Evolutionary conservation across 2,329 filamentous ascomycete genomes (phyloP).

Genomic region (Venturia carpophila): DNA sequence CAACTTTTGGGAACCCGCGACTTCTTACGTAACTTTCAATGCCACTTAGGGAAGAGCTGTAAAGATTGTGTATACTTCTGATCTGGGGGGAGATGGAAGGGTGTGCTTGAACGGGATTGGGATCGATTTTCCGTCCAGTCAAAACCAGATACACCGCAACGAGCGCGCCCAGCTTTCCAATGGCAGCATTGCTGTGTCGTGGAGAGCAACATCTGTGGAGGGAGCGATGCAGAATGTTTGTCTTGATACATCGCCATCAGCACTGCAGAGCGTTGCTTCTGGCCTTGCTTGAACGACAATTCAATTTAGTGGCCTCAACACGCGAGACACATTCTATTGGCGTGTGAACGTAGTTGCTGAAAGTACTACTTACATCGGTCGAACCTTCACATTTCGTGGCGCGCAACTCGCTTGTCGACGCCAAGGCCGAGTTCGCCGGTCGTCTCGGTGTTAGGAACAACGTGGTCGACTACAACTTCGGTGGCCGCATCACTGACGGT

Average conservation of each 20-base stretch:
- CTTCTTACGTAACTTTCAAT: constrained; percentile 26
- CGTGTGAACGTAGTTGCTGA: not conserved
- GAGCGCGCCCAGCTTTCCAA: constrained; percentile 24
- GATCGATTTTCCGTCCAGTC: constrained; percentile 25
- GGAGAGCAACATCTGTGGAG: constrained; percentile 23
- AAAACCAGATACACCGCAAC: constrained; percentile 27
- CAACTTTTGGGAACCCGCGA: constrained; percentile 29
- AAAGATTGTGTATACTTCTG: constrained; percentile 20
- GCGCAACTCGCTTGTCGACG: constrained; percentile 37
- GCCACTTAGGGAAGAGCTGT: constrained; percentile 23
- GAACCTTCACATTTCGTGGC: constrained; percentile 27
- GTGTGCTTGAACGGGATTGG: constrained; percentile 30
- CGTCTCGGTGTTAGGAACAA: constrained; percentile 47
- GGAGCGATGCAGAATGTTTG: not conserved
- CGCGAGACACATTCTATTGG: not conserved
- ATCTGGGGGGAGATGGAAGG: not conserved
- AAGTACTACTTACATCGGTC: constrained; percentile 23
- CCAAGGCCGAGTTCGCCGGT: constrained; percentile 50
- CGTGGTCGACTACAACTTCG: constrained; percentile 51
- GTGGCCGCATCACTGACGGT: constrained; percentile 38
- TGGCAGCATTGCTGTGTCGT: constrained; percentile 22
- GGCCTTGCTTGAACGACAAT: not conserved
- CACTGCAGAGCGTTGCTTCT: not conserved
- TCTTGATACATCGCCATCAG: not conserved
- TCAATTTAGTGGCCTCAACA: not conserved